These are phyloP conservation scores for Tylopilus sp. DNA, from an alignment of 768 basidiomycete species.

Conservation along the genomic window DNA sequence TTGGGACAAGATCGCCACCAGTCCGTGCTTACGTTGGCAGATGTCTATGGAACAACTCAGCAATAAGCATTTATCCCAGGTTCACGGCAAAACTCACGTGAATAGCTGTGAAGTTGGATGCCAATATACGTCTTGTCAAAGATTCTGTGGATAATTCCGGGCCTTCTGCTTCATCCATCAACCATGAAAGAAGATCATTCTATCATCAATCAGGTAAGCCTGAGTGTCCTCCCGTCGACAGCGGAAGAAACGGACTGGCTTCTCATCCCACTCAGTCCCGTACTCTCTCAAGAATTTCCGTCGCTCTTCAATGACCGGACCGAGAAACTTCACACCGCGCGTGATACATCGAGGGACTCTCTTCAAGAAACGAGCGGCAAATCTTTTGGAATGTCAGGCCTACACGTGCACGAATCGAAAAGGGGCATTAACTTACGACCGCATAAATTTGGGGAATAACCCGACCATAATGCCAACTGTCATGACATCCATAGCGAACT, in stretches of 20 bases:
- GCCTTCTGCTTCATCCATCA: conserved; percentile 27
- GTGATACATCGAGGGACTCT: background rate
- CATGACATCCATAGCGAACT: conserved; percentile 28
- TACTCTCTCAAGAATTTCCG: conserved; percentile 16
- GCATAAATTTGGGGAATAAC: conserved; percentile 30
- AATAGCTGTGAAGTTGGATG: conserved; percentile 18
- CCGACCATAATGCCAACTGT: conserved; percentile 17
- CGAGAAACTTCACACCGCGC: conserved; percentile 12
- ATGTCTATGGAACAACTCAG: too few species aligned
- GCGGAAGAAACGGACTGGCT: conserved; percentile 18
- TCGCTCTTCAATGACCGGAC: conserved; percentile 32
- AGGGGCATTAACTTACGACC: background rate
- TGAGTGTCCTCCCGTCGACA: too few species aligned
- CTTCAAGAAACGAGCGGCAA: background rate
- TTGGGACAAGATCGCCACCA: too few species aligned
- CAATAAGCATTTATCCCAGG: too few species aligned
- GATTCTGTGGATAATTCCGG: conserved; percentile 14
- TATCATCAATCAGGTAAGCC: too few species aligned
- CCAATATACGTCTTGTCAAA: conserved; percentile 20
- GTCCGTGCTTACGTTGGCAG: too few species aligned
- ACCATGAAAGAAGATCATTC: conserved; percentile 36
- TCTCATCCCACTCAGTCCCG: conserved; percentile 27
- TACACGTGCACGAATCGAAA: too few species aligned
- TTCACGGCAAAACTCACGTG: conserved; percentile 23
- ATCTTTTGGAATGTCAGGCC: background rate